Evolutionary conservation across 805 yeast genomes (phyloP), one percentile per base, ranked within the genome.

Genomic region (Hanseniaspora taiwanica): DNA sequence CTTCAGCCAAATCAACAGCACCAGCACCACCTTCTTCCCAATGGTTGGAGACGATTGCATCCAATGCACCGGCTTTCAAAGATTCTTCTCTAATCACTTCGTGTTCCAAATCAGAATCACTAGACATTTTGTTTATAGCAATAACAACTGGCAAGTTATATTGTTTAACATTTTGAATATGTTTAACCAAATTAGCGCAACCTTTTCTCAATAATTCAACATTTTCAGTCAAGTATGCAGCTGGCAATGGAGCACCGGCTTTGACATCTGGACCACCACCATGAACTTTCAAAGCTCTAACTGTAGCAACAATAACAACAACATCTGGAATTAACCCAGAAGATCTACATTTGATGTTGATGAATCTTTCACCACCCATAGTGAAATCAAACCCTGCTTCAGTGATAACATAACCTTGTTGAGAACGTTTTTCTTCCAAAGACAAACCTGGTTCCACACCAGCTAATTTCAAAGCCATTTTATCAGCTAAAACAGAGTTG

Each of bases 381-480:
- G 91, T 81, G 68, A 81, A 81, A 61, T 81, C 93, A 63, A 81
- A 81, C 46, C 93, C 93, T 16, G 93, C 93, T 60, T 81, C 93
- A 37, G 93, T 81, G 40, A 81, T 80, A 45, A 81, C 93, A 51
- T 73, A 81, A 46, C 93, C 91, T 49, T 71, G 71, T 52, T 71
- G 71, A 41, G 68, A 67, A 38, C 63, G 52, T 53, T 66, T 64
- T 47, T 62, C 66, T 37, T 64, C 65, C 16, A 61, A 60, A 19
- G 64, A 46, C 47, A 65, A 59, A 40, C 60, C 64, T n/a, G 72
- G 58, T 13, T 71, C 66, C 23, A 76, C 70, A 60, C 89, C 89
- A 35, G 82, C 81, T 46, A 81, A 65, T 59, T 81, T 81, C 63
- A 81, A 66, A n/a, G 87, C 87, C 64, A 81, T 64, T 57, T 75